Conservation (phyloP, 352 stramenopile species). For the Pythium utonaiense region DNA sequence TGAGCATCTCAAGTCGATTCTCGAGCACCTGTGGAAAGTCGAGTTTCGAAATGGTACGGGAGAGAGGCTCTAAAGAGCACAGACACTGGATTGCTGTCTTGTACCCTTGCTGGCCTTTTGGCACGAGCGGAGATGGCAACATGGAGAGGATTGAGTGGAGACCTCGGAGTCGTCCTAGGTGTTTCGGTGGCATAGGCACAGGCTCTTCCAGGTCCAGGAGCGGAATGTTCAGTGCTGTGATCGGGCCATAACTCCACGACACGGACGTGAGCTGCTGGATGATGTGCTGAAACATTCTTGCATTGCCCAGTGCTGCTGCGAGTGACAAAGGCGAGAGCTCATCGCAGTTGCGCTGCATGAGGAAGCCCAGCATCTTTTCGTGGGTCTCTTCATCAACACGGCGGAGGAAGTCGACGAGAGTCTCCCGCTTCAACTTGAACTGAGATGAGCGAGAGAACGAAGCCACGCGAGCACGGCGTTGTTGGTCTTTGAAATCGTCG, state of each 20-base stretch:
- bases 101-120: constrained; percentile 32
- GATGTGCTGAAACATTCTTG: constrained; percentile 58
- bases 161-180: neutral
- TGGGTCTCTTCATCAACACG: constrained; percentile 27
- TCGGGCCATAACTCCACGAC: constrained; percentile 54
- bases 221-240: constrained; percentile 48
- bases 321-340: constrained; percentile 57
- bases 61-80: constrained; percentile 48
- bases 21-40: constrained; percentile 29
- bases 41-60: constrained; percentile 30
- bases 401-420: constrained; percentile 36
- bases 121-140: constrained; percentile 34
- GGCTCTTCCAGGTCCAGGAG: constrained; percentile 55
- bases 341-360: constrained; percentile 48
- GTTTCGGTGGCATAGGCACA: neutral
- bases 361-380: constrained; percentile 32
- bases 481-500: neutral
- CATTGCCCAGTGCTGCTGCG: constrained; percentile 44
- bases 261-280: constrained; percentile 40
- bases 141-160: constrained; percentile 2
- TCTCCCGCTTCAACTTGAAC: neutral
- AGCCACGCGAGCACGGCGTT: constrained; percentile 4
- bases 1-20: constrained; percentile 51
- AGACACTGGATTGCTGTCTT: constrained; percentile 55
- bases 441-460: neutral